These are phyloP conservation scores for Silene uniflora DNA, from an alignment of 148 eudicot species.

Conservation along the genomic window DNA sequence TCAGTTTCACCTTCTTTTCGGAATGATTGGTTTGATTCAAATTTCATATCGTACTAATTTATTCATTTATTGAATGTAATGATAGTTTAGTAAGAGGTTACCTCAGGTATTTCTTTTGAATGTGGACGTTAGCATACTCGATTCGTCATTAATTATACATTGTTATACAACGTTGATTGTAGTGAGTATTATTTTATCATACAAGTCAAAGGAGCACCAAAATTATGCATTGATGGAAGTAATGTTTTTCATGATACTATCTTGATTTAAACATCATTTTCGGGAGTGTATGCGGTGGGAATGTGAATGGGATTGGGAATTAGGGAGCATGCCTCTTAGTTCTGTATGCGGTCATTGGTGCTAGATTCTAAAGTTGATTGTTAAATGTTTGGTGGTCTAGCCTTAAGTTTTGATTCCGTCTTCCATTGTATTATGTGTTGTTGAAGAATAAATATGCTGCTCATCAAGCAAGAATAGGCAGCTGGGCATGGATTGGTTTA, in stretches of 20 bases:
- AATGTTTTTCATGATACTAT: background rate
- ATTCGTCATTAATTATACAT: background rate
- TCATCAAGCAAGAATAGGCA: conserved; percentile 35
- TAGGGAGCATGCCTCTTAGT: background rate
- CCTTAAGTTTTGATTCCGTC: background rate
- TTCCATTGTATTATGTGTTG: conserved; percentile 25
- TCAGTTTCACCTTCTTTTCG: background rate
- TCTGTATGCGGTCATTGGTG: background rate
- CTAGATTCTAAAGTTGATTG: background rate
- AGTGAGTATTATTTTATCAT: background rate
- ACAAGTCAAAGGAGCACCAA: background rate
- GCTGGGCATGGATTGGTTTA: conserved; percentile 35
- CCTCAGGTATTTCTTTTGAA: background rate
- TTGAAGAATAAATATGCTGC: conserved; percentile 27
- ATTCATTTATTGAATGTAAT: background rate
- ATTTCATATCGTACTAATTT: background rate
- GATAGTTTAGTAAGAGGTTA: background rate
- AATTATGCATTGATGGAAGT: background rate
- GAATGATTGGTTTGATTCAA: background rate
- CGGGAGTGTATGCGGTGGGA: too few relatives aligned
- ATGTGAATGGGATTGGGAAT: background rate
- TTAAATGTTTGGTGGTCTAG: conserved; percentile 19
- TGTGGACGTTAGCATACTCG: background rate
- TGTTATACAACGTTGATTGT: background rate
- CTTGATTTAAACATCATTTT: background rate